These are phyloP conservation scores for Starmerella ratchasimensis DNA, from an alignment of 805 yeast species.

Conservation along the genomic window DNA sequence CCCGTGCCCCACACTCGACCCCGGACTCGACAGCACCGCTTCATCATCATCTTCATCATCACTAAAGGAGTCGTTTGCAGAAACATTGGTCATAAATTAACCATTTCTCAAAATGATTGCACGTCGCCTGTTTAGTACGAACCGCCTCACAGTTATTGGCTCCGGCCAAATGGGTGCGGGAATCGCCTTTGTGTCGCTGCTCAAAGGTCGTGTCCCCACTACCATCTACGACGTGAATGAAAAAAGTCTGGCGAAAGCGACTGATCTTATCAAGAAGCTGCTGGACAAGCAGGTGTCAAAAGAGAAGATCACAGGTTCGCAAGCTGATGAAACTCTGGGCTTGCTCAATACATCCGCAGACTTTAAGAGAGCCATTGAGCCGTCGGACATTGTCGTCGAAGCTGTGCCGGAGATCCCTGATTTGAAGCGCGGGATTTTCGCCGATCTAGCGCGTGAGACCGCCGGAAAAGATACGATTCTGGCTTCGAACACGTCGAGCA, in stretches of 20 bases:
- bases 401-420: constrained; percentile 33
- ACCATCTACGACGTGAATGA: constrained; percentile 27
- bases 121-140: constrained; percentile 9
- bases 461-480: constrained; percentile 23
- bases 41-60: no score
- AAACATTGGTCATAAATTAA: no score
- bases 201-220: constrained; percentile 28
- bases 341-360: constrained; percentile 22
- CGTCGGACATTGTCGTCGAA: constrained; percentile 30
- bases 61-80: no score
- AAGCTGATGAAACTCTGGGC: constrained; percentile 23
- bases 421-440: constrained; percentile 28
- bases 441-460: constrained; percentile 23
- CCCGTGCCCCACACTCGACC: no score
- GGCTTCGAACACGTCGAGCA: constrained; percentile 33
- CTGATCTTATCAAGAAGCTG: constrained; percentile 27
- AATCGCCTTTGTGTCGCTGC: constrained; percentile 32
- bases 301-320: constrained; percentile 24
- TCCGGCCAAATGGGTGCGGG: constrained; percentile 36
- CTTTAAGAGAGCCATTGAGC: constrained; percentile 20
- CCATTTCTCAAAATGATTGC: no score
- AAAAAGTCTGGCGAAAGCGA: constrained; percentile 25
- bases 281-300: constrained; percentile 29
- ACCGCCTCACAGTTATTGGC: constrained; percentile 23
- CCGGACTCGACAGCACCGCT: no score